These are phyloP conservation scores for Pezicula neosporulosa DNA, from an alignment of 2,329 filamentous ascomycete genomes.

Conservation along the genomic window DNA sequence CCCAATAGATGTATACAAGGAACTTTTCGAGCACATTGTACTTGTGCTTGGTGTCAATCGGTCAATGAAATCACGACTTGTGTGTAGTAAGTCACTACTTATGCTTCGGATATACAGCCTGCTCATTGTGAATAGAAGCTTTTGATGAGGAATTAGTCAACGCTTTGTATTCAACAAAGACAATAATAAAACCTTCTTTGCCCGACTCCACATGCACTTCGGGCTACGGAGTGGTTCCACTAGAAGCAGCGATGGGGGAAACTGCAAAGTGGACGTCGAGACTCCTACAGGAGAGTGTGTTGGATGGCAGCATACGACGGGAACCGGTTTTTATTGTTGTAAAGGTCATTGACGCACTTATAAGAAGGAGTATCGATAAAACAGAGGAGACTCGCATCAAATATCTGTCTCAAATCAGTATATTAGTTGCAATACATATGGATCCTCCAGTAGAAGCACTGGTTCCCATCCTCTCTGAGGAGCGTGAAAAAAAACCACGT, in stretches of 20 bases:
- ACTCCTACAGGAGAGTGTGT: not conserved
- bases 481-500: not conserved
- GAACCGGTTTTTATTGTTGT: not conserved
- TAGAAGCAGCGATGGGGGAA: not conserved
- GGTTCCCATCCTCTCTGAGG: not conserved
- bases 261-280: not conserved
- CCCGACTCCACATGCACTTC: not conserved
- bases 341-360: not conserved
- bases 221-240: not conserved
- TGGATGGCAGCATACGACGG: not conserved
- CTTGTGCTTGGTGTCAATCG: not conserved
- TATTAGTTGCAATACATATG: not conserved
- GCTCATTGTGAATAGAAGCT: not conserved
- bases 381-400: not conserved
- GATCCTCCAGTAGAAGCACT: not conserved
- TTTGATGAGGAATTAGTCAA: not conserved
- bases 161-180: not conserved
- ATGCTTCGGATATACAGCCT: not conserved
- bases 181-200: not conserved
- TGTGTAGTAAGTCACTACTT: not conserved
- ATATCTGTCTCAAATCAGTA: not conserved
- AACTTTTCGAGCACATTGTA: not conserved
- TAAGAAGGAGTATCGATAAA: not conserved
- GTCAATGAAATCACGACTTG: not conserved
- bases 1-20: not conserved